Percentiles rank a stretch among this genome's conserved stretches.
Conservation (phyloP, 352 stramenopile genomes). For the Globisporangium acanthophoron region DNA sequence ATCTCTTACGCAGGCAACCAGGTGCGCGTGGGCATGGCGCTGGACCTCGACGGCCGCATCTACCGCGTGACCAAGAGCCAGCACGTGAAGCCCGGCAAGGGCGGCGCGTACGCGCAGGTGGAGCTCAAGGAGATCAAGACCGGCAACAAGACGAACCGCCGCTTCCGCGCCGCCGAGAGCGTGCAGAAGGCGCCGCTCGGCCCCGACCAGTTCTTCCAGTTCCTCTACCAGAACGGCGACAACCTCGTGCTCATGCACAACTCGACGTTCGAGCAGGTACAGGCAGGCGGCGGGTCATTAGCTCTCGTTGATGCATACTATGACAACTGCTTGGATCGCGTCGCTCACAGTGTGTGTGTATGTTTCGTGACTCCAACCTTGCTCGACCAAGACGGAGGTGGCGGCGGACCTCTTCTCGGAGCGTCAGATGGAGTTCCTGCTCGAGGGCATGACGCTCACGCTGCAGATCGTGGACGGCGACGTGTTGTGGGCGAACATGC, state of each 20-base stretch:
- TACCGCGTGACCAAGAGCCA: slow-evolving; percentile 83
- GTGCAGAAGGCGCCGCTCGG: slow-evolving; percentile 75
- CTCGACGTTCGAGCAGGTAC: slow-evolving; percentile 74
- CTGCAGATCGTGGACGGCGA: slow-evolving; percentile 84
- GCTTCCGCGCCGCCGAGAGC: slow-evolving; percentile 75
- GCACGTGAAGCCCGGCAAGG: slow-evolving; percentile 83
- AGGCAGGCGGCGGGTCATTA: neutral
- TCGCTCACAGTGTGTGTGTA: neutral
- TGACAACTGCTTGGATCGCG: too few species aligned
- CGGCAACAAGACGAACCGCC: slow-evolving; percentile 74
- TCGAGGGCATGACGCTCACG: slow-evolving; percentile 74
- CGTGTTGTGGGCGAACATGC: slow-evolving; percentile 84
- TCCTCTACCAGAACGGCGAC: slow-evolving; percentile 72
- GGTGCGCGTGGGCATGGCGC: slow-evolving; percentile 71
- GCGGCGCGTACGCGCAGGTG: slow-evolving; percentile 71
- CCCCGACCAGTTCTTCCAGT: slow-evolving; percentile 73
- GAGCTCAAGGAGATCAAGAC: slow-evolving; percentile 88
- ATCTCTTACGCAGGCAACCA: slow-evolving; percentile 53
- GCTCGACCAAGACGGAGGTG: slow-evolving; percentile 54
- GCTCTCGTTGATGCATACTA: neutral
- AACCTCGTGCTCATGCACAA: slow-evolving; percentile 86
- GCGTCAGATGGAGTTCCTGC: slow-evolving; percentile 70
- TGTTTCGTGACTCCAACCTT: neutral
- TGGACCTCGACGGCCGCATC: slow-evolving; percentile 80
- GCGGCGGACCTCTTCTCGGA: slow-evolving; percentile 58